Conservation (phyloP, 495 filamentous ascomycete species). For the Emericellopsis terricola region DNA sequence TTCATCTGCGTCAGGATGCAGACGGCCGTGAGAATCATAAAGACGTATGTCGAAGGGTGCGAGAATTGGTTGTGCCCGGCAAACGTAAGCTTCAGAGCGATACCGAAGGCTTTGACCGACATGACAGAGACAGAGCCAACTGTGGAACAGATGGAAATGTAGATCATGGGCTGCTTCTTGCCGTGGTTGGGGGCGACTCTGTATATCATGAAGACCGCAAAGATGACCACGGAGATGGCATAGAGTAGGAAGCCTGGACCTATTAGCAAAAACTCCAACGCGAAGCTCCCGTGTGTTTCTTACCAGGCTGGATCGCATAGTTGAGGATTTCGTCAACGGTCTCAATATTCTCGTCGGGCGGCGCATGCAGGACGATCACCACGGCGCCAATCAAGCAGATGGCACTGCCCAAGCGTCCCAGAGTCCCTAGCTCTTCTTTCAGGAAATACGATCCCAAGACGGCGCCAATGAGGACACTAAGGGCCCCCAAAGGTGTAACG, state of each 20-base stretch:
- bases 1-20: slow-evolving; percentile 99
- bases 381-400: slow-evolving; percentile 92
- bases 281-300: too few species aligned
- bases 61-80: slow-evolving; percentile 84
- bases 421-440: slow-evolving; percentile 65
- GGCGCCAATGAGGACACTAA: slow-evolving; percentile 87
- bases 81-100: slow-evolving; percentile 86
- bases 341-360: slow-evolving; percentile 75
- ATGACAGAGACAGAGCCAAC: slow-evolving; percentile 95
- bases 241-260: slow-evolving; percentile 69
- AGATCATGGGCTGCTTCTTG: slow-evolving; percentile 88
- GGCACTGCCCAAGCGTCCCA: slow-evolving; percentile 90
- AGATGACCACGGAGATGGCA: slow-evolving; percentile 53
- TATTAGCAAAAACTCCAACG: slow-evolving; percentile 11
- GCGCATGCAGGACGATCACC: slow-evolving; percentile 93
- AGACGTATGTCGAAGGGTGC: slow-evolving; percentile 89
- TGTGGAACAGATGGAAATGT: slow-evolving; percentile 90
- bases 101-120: slow-evolving; percentile 96
- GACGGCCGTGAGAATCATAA: slow-evolving; percentile 76
- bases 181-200: slow-evolving; percentile 73
- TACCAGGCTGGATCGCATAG: slow-evolving; percentile 82
- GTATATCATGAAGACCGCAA: slow-evolving; percentile 91
- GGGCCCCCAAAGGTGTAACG: slow-evolving; percentile 82
- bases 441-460: slow-evolving; percentile 90
- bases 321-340: slow-evolving; percentile 75